Evolutionary conservation across 805 yeast genomes (phyloP).

Genomic region (Kodamaea nitidulidarum): DNA sequence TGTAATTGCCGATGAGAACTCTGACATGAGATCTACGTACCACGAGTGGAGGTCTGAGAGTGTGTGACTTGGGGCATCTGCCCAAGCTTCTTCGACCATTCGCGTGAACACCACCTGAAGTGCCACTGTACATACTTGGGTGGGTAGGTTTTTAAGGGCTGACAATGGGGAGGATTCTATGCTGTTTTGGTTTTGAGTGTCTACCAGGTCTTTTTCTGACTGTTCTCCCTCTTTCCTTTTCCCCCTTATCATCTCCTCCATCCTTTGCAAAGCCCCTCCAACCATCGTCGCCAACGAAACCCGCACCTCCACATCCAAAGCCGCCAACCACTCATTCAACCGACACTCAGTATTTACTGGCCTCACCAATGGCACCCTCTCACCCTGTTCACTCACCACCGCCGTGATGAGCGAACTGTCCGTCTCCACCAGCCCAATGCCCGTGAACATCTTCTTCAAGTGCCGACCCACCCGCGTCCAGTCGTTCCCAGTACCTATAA

Average conservation of each 20-base stretch:
- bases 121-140: conserved; percentile 54
- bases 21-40: neutral
- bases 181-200: no score
- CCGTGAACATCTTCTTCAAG: conserved; percentile 68
- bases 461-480: conserved; percentile 50
- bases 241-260: neutral
- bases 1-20: no score
- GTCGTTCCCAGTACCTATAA: conserved; percentile 64
- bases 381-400: conserved; percentile 65
- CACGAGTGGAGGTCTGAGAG: neutral
- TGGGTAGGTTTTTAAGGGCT: conserved; percentile 42
- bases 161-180: no score
- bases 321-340: conserved; percentile 59
- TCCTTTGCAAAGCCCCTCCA: conserved; percentile 10
- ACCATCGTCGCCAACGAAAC: conserved; percentile 41
- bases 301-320: conserved; percentile 53
- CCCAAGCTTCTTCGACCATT: conserved; percentile 27
- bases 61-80: neutral
- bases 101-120: conserved; percentile 57
- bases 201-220: no score
- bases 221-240: conserved; percentile 19
- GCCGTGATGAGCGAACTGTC: conserved; percentile 37
- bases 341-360: conserved; percentile 44
- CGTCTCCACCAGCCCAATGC: conserved; percentile 46
- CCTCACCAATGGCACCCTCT: conserved; percentile 39